Percentiles rank a stretch among this genome's conserved stretches.
Conservation (phyloP, 2,329 filamentous ascomycete genomes). For the Colletotrichum falcatum region DNA sequence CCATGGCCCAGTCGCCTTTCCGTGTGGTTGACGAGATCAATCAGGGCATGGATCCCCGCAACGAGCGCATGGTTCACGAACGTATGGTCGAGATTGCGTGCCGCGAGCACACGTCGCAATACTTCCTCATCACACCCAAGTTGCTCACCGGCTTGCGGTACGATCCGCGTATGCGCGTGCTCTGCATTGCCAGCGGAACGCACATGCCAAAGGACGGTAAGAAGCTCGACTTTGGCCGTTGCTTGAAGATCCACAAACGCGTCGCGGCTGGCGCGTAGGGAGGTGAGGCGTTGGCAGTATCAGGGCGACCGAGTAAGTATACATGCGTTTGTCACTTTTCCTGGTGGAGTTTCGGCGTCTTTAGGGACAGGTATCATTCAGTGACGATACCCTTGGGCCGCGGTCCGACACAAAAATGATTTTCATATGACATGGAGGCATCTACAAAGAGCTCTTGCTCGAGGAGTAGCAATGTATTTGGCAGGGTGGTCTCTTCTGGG, state of each 20-base stretch:
- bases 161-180: conserved; percentile 89
- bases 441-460: background rate
- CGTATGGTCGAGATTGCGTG: conserved; percentile 99
- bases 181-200: conserved; percentile 94
- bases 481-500: background rate
- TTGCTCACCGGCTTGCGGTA: conserved; percentile 87
- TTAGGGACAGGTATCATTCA: conserved; percentile 2
- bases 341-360: conserved; percentile 13
- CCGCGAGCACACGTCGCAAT: conserved; percentile 81
- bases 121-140: conserved; percentile 98
- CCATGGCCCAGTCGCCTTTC: conserved; percentile 93
- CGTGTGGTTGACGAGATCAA: conserved; percentile 99
- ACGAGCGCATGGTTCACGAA: conserved; percentile 97
- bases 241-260: conserved; percentile 58
- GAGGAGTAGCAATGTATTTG: background rate
- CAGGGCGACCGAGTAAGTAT: background rate
- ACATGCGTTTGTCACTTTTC: background rate
- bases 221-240: conserved; percentile 62
- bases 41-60: conserved; percentile 98
- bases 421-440: background rate
- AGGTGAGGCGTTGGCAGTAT: background rate
- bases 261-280: conserved; percentile 51
- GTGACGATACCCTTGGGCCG: conserved; percentile 12
- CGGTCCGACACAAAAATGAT: background rate
- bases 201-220: conserved; percentile 68